Percentiles rank a stretch among this genome's conserved stretches.
phyloP scores from a whole-genome alignment of 306 rosid genomes.

The Aeschynomene evenia region DNA sequence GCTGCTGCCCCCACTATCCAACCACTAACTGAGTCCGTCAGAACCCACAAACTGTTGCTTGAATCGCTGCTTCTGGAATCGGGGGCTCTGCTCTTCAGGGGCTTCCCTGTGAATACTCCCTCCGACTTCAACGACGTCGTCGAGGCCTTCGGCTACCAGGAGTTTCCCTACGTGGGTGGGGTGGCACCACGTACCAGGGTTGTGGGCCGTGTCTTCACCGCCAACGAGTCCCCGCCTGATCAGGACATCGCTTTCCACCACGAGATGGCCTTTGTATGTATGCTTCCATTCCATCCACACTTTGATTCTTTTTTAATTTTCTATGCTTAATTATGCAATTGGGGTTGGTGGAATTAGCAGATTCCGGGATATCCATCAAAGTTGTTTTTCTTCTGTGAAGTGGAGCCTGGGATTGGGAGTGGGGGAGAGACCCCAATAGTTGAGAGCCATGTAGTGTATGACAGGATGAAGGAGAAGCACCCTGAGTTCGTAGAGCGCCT shows the following conservation, averaged over 20 bases:
- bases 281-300: not conserved
- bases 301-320: not conserved
- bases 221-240: conserved; percentile 90
- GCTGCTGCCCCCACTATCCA: conserved; percentile 24
- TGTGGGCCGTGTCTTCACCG: conserved; percentile 81
- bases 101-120: conserved; percentile 51
- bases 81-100: conserved; percentile 70
- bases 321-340: not conserved
- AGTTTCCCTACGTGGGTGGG: conserved; percentile 83
- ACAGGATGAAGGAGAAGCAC: conserved; percentile 63
- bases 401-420: conserved; percentile 47
- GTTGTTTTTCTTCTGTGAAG: conserved; percentile 81
- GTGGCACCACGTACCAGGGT: conserved; percentile 73
- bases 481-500: conserved; percentile 66
- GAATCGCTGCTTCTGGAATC: conserved; percentile 57
- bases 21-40: conserved; percentile 39
- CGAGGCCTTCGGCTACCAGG: conserved; percentile 73
- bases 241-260: conserved; percentile 87
- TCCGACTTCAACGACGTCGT: conserved; percentile 80
- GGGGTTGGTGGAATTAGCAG: conserved; percentile 19
- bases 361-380: conserved; percentile 77
- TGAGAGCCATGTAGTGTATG: conserved; percentile 71
- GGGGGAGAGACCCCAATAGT: conserved; percentile 95
- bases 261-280: conserved; percentile 74
- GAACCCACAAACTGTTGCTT: conserved; percentile 42